phyloP scores from a whole-genome alignment of 2,329 filamentous ascomycete genomes.

The Fusarium decemcellulare region DNA sequence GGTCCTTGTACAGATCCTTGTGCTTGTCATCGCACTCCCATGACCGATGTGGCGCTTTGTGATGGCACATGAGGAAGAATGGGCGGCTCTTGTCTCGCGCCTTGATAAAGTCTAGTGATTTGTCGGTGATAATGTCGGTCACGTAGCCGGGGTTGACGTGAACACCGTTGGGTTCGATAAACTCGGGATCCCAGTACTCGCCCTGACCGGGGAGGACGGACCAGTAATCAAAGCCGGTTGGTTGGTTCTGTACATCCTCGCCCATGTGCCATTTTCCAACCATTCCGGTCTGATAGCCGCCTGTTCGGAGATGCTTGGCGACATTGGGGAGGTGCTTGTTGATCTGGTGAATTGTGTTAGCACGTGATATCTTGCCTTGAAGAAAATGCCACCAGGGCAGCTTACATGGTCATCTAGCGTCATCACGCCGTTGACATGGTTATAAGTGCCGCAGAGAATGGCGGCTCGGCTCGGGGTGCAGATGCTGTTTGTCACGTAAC shows the following conservation, averaged over 20 bases:
- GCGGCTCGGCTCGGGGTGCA: constrained; percentile 66
- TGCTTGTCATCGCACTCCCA: constrained; percentile 67
- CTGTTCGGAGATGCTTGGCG: constrained; percentile 62
- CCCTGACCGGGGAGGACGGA: constrained; percentile 65
- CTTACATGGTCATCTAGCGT: constrained; percentile 58
- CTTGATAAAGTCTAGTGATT: constrained; percentile 59
- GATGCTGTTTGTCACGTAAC: constrained; percentile 68
- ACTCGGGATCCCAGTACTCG: constrained; percentile 64
- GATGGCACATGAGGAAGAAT: constrained; percentile 70
- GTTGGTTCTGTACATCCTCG: constrained; percentile 61
- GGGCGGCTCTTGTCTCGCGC: constrained; percentile 54
- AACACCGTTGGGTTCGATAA: constrained; percentile 58
- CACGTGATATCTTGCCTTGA: not conserved
- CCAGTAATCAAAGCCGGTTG: constrained; percentile 67
- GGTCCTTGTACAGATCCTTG: constrained; percentile 62
- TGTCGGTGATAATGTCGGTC: constrained; percentile 67
- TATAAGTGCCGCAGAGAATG: constrained; percentile 65
- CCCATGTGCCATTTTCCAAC: constrained; percentile 69
- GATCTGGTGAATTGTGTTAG: constrained; percentile 48
- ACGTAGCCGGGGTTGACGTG: constrained; percentile 59
- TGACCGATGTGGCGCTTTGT: constrained; percentile 67
- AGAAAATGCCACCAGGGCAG: not conserved
- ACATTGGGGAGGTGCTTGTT: constrained; percentile 66
- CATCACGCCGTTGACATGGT: constrained; percentile 67
- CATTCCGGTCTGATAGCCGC: constrained; percentile 66